Conservation (phyloP, 73 alveolate species). For the Paramecium sexaurelia region DNA sequence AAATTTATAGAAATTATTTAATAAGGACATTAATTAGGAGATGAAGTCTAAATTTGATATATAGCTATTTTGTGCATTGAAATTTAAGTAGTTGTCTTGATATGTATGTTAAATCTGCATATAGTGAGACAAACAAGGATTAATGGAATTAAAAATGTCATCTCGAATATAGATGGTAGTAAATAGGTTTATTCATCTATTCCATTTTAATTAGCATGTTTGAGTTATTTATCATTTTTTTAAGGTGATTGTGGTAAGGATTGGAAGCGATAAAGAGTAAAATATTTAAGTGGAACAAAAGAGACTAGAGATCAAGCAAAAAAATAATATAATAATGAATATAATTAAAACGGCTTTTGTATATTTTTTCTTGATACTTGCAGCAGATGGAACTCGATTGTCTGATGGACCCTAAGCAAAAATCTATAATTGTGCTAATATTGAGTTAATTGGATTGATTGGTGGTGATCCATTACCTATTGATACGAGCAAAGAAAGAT, state of each 20-base stretch:
- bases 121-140: background rate
- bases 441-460: background rate
- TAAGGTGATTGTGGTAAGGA: background rate
- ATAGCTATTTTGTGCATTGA: background rate
- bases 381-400: background rate
- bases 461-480: constrained; percentile 38
- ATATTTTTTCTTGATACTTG: background rate
- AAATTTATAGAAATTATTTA: background rate
- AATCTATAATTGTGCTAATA: constrained; percentile 9
- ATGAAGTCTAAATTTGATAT: background rate
- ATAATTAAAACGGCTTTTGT: constrained; percentile 29
- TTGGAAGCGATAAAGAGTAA: background rate
- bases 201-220: background rate
- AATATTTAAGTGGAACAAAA: background rate
- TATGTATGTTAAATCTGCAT: background rate
- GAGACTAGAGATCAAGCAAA: background rate
- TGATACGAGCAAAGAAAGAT: constrained; percentile 6
- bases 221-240: background rate
- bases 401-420: background rate
- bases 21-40: background rate
- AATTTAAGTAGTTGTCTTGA: background rate
- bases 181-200: background rate
- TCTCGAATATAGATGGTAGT: background rate
- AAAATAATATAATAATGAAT: constrained; percentile 22
- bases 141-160: background rate